Base-by-base conservation (phyloP, 2,329 filamentous ascomycete species). In the Chaetomium strumarium region DNA sequence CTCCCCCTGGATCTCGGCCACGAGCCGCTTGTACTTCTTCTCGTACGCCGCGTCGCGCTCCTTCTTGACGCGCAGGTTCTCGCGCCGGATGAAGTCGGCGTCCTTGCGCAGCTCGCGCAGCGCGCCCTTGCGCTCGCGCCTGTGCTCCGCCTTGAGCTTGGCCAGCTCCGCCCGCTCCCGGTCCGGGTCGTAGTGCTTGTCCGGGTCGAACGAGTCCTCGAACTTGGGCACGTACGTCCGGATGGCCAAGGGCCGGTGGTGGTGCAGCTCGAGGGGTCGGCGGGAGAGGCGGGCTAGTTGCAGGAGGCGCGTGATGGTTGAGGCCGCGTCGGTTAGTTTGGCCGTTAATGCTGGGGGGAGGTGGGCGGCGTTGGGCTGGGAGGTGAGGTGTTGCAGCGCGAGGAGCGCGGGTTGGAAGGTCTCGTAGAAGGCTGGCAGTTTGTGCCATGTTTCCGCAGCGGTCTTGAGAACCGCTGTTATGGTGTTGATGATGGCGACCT, bases 121-220 rank as follows among this genome's bases (percentile, higher is more conserved):
- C 7, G 91, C 92, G 1, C 91, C 92, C 81, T 99, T 99, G 70
- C 83, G 81, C 78, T 99, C 93, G 66, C 87, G 83, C 83, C 95
- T 96, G 80, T 91, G 88, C 75, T 97, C 92, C 57, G 85, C 85
- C 73, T 84, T 85, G 65, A 99, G 79, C 70, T 91, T 93, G 66
- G 84, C 84, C 56, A 87, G 72, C 66, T 96, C 90, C 19, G 88
- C 85, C 33, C 93, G 88, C 70, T 96, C 90, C 61, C 85, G 85
- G 71, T 99, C 88, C 1, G 90, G 90, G 67, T 99, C 95, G 80
- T 99, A 97, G 78, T 97, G 93, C 73, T 90, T 92, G 74, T 88
- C 83, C 3, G 93, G 93, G 69, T 95, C 93, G 79, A 90, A 99
- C 53, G 81, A 79, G 67, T 96, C 92, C 73, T 97, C 93, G 73